Base-by-base conservation (phyloP, 2,329 filamentous ascomycete species). In the Verticillium zaregamsianum region DNA sequence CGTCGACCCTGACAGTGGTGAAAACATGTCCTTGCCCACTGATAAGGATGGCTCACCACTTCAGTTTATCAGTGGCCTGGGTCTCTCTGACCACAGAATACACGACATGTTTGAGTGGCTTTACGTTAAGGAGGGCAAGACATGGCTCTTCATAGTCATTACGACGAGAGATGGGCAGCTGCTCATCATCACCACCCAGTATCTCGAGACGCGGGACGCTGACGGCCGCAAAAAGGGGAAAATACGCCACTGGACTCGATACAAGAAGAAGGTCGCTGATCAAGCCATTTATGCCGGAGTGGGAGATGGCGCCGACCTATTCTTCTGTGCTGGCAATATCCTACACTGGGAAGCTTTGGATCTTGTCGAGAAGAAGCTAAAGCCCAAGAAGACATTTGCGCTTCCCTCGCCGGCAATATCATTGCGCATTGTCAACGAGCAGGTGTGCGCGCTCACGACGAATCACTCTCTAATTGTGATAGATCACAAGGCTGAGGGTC, bases 81-180 rank as follows among this genome's bases (percentile, higher is more conserved):
- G 84, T 1, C 80, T 83, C 55, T 65, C 73, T 1, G 82, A 83
- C 1, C 87, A 90, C 64, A 80, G 79, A 45, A 82, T 93, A 1
- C 79, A 85, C 54, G 80, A 84, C 1, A 72, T 93, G 8, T 72
- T 82, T 1, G 86, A 91, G 64, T 93, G 90, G 90, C 71, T 79
- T 5, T 86, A 84, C 64, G 74, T 77, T 35, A 83, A 84, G 61
- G 79, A 84, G 40, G 79, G 78, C n/a, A 84, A 82, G 61, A 80
- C 74, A 0, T 90, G 88, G 72, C 80, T 83, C 2, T 89, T 87
- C 68, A 77, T 92, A 35, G 79, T 91, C 15, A 80, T 90, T 12
- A 80, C 84, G 4, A 85, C 84, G 0, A 79, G 78, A 35, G 74
- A 75, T 11, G 86, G 86, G 1, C 77, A 80, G 5, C 74, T 90